Percentiles rank a stretch among this genome's conserved stretches.
Conservation (phyloP, 441 rosid genomes). For the Biscutella laevigata region DNA sequence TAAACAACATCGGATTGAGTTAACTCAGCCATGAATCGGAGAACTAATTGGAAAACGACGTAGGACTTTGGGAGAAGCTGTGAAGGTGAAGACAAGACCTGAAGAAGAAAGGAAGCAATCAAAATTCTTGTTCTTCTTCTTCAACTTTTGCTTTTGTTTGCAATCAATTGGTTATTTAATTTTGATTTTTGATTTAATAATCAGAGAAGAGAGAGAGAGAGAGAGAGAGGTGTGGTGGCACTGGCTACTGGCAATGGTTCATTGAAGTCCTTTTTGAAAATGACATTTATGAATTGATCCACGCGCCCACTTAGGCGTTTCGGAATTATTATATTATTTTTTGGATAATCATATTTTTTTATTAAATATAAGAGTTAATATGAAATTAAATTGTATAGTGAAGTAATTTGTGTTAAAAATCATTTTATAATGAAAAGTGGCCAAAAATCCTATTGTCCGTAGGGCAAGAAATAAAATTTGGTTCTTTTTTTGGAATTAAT, state of each 20-base stretch:
- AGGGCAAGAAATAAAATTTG: too few species aligned
- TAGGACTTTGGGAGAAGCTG: too few species aligned
- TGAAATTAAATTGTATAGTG: too few species aligned
- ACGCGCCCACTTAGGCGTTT: slow-evolving; percentile 22
- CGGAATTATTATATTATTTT: neutral
- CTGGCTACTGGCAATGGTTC: slow-evolving; percentile 23
- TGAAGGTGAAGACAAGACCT: neutral
- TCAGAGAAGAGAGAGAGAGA: too few species aligned
- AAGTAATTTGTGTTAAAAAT: too few species aligned
- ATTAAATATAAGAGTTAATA: too few species aligned
- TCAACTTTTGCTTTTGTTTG: neutral
- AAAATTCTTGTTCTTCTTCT: neutral
- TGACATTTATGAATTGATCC: slow-evolving; percentile 15
- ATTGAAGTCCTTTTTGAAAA: slow-evolving; percentile 9
- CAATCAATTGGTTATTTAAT: neutral
- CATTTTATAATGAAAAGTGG: too few species aligned
- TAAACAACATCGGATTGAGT: slow-evolving; percentile 67
- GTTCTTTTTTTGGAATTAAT: too few species aligned
- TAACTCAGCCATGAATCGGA: slow-evolving; percentile 98
- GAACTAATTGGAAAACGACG: too few species aligned
- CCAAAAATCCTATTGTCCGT: too few species aligned
- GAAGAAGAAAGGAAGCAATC: slow-evolving; percentile 15
- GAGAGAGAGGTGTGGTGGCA: slow-evolving; percentile 5
- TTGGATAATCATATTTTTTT: too few species aligned
- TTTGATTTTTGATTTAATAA: neutral